phyloP scores from a whole-genome alignment of 257 asterid genomes.

The Rhazya stricta region DNA sequence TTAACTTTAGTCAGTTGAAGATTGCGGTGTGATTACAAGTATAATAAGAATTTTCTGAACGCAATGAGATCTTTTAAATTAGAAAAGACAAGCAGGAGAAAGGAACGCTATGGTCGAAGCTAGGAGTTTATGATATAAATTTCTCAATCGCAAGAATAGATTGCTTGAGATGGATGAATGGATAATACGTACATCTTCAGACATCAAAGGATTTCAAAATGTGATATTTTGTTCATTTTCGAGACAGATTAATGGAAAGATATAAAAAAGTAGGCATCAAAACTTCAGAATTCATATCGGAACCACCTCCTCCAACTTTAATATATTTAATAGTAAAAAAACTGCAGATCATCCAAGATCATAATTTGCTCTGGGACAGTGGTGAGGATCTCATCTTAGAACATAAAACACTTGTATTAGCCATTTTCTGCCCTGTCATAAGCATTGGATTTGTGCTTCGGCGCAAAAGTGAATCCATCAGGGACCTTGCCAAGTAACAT shows the following conservation, averaged over 20 bases:
- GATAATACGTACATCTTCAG: neutral
- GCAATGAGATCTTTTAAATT: too few relatives aligned
- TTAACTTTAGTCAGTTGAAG: too few relatives aligned
- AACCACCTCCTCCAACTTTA: neutral
- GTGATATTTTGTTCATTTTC: neutral
- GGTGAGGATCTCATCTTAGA: neutral
- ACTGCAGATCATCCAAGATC: too few relatives aligned
- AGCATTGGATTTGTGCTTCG: slow-evolving; percentile 94
- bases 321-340: neutral
- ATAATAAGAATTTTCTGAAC: too few relatives aligned
- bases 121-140: too few relatives aligned
- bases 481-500: slow-evolving; percentile 96
- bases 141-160: neutral
- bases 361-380: too few relatives aligned
- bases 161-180: neutral
- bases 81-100: too few relatives aligned
- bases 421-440: slow-evolving; percentile 91
- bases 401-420: slow-evolving; percentile 20
- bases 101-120: too few relatives aligned
- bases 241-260: neutral
- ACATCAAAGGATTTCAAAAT: neutral
- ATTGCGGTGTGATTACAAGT: too few relatives aligned
- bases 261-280: neutral
- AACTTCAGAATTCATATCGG: neutral
- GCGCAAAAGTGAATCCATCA: slow-evolving; percentile 73